Conservation (phyloP, 768 basidiomycete genomes). For the Antrodiella citrinella region DNA sequence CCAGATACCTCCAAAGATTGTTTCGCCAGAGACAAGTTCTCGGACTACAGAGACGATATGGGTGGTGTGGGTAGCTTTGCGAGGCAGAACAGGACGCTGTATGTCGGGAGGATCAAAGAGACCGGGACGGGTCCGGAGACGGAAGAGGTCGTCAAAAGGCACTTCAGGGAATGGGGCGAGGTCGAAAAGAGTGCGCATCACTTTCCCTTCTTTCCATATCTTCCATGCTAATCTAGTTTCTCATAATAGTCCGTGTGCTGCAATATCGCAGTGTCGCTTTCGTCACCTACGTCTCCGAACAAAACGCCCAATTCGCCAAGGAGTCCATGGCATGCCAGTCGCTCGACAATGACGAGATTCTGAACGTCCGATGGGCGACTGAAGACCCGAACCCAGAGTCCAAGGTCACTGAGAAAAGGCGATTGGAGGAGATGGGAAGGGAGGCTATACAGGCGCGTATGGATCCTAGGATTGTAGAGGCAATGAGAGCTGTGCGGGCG, state of each 20-base stretch:
- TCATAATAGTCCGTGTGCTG: slow-evolving; percentile 65
- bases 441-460: slow-evolving; percentile 80
- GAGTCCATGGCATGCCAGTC: slow-evolving; percentile 99
- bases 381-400: slow-evolving; percentile 95
- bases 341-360: slow-evolving; percentile 92
- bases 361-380: slow-evolving; percentile 98
- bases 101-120: slow-evolving; percentile 92
- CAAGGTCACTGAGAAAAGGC: slow-evolving; percentile 76
- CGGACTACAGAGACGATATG: slow-evolving; percentile 99
- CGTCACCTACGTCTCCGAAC: slow-evolving; percentile 86
- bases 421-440: slow-evolving; percentile 78
- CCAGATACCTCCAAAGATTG: slow-evolving; percentile 95
- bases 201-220: slow-evolving; percentile 5
- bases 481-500: slow-evolving; percentile 78
- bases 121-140: slow-evolving; percentile 83
- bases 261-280: slow-evolving; percentile 96
- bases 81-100: slow-evolving; percentile 88
- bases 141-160: slow-evolving; percentile 81
- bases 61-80: slow-evolving; percentile 98
- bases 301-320: slow-evolving; percentile 91
- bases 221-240: slow-evolving; percentile 15
- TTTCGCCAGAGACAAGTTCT: slow-evolving; percentile 93
- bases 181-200: slow-evolving; percentile 73
- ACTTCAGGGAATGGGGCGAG: slow-evolving; percentile 94
- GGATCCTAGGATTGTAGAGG: slow-evolving; percentile 84